Base-by-base conservation (phyloP, 2,329 filamentous ascomycete genomes). In the Neophaeococcomyces aloes region DNA sequence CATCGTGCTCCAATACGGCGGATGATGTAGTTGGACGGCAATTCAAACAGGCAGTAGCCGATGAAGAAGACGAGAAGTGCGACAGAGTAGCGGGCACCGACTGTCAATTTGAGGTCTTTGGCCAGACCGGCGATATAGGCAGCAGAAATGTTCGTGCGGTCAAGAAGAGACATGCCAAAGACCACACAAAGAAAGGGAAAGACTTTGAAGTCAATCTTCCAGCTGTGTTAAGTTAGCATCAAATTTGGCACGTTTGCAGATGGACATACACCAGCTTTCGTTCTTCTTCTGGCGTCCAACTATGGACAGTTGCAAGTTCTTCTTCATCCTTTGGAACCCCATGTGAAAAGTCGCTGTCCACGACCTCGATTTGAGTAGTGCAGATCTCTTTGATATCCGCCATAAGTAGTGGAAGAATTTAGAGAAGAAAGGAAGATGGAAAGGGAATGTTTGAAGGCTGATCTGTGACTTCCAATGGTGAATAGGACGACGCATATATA, bases 141-240 rank as follows among this genome's bases (percentile, higher is more conserved):
- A 17, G 76, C 69, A n/a, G 76, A 76, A 58, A 88, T 64, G 61
- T 89, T 89, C 2, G 81, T 86, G 21, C 85, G 71, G 58, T 91
- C 85, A 77, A 89, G 84, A 46, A 89, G 65, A 51, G 76, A 81
- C 53, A 85, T 25, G 19, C 38, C 46, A 30, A 48, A 48, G 8
- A 48, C 42, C 1, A 43, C 29, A 32, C 46, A 48, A 21, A 48
- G 38, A 42, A 48, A 46, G 14, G 46, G 46, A 27, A 48, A 48
- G 21, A 48, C 43, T 6, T 38, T 18, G 30, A 40, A 43, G 33
- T 46, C 43, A 13, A 48, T 34, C 38, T 46, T 48, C 35, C 45
- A 31, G 15, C 43, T 45, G 13, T 7, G 14, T n/a, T 11, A 19
- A 23, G 3, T 23, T 40, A 15, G 39, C 35, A 10, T 4, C 21